Percentiles rank a stretch among this genome's conserved stretches.
Conservation (phyloP, 768 basidiomycete genomes). For the Rubroboletus satanas region DNA sequence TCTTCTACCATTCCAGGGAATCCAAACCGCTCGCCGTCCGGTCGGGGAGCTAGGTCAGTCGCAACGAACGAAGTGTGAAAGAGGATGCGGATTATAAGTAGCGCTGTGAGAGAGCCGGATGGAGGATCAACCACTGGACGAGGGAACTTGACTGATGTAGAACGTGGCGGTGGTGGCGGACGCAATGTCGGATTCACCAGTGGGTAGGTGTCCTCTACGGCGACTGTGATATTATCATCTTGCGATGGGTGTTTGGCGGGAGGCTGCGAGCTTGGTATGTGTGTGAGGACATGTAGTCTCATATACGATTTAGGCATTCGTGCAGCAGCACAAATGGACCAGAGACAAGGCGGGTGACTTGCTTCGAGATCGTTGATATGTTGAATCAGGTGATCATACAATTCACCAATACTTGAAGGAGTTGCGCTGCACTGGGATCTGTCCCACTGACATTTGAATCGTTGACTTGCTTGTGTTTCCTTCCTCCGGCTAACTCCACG, state of each 20-base stretch:
- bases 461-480: constrained; percentile 52
- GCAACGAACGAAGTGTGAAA: constrained; percentile 78
- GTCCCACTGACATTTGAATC: constrained; percentile 78
- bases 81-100: constrained; percentile 79
- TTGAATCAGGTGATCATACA: constrained; percentile 70
- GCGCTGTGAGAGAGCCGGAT: constrained; percentile 70
- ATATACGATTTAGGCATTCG: constrained; percentile 47
- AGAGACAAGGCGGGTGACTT: constrained; percentile 55
- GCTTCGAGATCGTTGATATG: constrained; percentile 48
- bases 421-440: constrained; percentile 49
- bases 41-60: constrained; percentile 58
- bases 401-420: constrained; percentile 51
- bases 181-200: constrained; percentile 60
- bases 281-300: constrained; percentile 71
- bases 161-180: constrained; percentile 67
- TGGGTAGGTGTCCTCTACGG: constrained; percentile 55
- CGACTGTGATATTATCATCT: constrained; percentile 69
- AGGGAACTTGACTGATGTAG: constrained; percentile 54
- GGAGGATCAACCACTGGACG: constrained; percentile 62
- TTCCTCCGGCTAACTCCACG: constrained; percentile 75
- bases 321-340: constrained; percentile 61
- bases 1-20: constrained; percentile 83
- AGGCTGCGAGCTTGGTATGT: constrained; percentile 60
- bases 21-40: constrained; percentile 83
- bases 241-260: constrained; percentile 62